Conservation (phyloP, 1,284 basidiomycete genomes). For the Fomitopsis betulina region DNA sequence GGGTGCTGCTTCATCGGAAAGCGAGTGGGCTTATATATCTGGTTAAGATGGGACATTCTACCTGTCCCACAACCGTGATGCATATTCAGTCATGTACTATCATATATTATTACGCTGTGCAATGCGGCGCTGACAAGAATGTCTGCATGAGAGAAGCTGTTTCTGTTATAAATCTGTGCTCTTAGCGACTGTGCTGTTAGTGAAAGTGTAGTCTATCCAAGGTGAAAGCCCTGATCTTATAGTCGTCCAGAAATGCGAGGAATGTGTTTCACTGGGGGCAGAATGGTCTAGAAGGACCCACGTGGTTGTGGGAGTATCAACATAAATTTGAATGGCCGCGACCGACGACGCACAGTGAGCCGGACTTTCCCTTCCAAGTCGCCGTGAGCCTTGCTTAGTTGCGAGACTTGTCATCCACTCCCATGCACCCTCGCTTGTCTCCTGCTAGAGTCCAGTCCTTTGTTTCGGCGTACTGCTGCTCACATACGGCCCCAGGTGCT, state of each 20-base stretch:
- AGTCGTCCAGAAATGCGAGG: too few species aligned
- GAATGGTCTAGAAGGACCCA: constrained; percentile 6
- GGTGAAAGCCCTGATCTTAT: too few species aligned
- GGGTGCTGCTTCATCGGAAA: neutral
- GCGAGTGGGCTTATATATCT: too few species aligned
- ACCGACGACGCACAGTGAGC: neutral
- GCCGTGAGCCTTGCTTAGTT: neutral
- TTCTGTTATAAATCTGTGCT: too few species aligned
- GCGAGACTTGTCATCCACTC: constrained; percentile 7
- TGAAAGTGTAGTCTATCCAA: neutral
- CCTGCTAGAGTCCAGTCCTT: constrained; percentile 52
- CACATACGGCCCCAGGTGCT: constrained; percentile 30
- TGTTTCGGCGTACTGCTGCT: constrained; percentile 51
- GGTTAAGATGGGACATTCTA: too few species aligned
- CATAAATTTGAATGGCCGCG: constrained; percentile 6
- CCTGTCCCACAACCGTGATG: too few species aligned
- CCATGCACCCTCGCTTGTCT: constrained; percentile 42
- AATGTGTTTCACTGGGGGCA: neutral
- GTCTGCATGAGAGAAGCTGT: too few species aligned
- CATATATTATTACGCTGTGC: too few species aligned
- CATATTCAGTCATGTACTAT: too few species aligned
- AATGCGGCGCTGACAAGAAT: too few species aligned
- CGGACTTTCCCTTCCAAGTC: neutral
- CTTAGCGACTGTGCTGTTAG: too few species aligned
- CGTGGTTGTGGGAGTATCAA: constrained; percentile 6